These are phyloP conservation scores for Tephrocybe sp. DNA, from an alignment of 768 basidiomycete species.

Conservation along the genomic window DNA sequence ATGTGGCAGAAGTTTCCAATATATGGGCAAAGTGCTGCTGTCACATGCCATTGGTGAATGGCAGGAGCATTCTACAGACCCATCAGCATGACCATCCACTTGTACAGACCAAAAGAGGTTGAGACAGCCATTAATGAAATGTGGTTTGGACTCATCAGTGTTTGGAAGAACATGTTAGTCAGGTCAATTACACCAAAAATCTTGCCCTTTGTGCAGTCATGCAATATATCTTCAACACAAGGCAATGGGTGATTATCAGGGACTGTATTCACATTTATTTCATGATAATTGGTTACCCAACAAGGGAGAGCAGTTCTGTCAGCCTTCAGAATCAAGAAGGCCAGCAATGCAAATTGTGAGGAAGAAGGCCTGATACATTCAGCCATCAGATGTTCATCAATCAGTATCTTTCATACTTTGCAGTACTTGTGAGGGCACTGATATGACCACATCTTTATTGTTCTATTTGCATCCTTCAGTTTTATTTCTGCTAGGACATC, in stretches of 20 bases:
- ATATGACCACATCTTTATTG: too few species aligned
- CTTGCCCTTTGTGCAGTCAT: constrained; percentile 34
- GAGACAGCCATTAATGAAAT: constrained; percentile 26
- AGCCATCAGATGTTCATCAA: constrained; percentile 27
- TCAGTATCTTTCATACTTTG: constrained; percentile 12
- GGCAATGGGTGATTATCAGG: constrained; percentile 24
- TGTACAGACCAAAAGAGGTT: constrained; percentile 36
- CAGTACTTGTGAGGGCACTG: background rate
- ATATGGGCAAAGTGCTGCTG: constrained; percentile 5
- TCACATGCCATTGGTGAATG: constrained; percentile 21
- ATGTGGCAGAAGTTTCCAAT: constrained; percentile 42
- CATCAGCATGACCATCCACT: constrained; percentile 43
- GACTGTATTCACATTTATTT: constrained; percentile 28
- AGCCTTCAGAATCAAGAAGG: constrained; percentile 37
- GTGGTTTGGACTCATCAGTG: constrained; percentile 21
- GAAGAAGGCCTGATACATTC: constrained; percentile 30
- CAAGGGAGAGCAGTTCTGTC: constrained; percentile 29
- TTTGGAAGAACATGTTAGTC: constrained; percentile 39
- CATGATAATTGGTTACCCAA: constrained; percentile 32
- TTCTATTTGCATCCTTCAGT: too few species aligned
- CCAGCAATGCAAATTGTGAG: constrained; percentile 30
- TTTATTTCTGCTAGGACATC: too few species aligned
- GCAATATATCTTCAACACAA: constrained; percentile 27
- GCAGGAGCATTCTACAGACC: constrained; percentile 33
- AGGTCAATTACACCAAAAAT: constrained; percentile 35